phyloP scores from a whole-genome alignment of 2,329 filamentous ascomycete species.

The Xylaria hypoxylon region DNA sequence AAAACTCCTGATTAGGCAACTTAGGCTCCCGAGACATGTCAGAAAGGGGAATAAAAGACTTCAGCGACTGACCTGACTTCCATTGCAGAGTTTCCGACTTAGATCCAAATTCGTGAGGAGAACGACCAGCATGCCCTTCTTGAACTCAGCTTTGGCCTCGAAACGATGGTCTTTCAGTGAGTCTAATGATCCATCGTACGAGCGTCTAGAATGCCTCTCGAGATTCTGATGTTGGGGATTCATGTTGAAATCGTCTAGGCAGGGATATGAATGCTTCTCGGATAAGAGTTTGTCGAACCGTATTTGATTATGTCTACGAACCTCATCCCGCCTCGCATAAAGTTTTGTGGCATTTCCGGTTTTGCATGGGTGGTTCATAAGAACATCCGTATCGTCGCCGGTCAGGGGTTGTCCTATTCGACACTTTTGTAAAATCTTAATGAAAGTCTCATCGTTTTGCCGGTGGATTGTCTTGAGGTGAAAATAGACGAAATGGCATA shows the following conservation, averaged over 20 bases:
- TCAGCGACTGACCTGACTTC: too few species aligned
- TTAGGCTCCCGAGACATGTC: too few species aligned
- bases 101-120: slow-evolving; percentile 63
- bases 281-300: slow-evolving; percentile 52
- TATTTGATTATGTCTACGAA: slow-evolving; percentile 51
- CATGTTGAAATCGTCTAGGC: slow-evolving; percentile 58
- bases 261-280: slow-evolving; percentile 48
- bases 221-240: slow-evolving; percentile 48
- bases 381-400: slow-evolving; percentile 52
- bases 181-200: slow-evolving; percentile 44
- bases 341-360: slow-evolving; percentile 59
- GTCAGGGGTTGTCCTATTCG: slow-evolving; percentile 59
- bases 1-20: too few species aligned
- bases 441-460: slow-evolving; percentile 66
- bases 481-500: slow-evolving; percentile 65
- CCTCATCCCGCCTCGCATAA: slow-evolving; percentile 57
- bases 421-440: slow-evolving; percentile 66
- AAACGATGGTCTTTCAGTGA: slow-evolving; percentile 60
- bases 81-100: slow-evolving; percentile 57
- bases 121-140: slow-evolving; percentile 64
- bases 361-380: slow-evolving; percentile 59
- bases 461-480: slow-evolving; percentile 67
- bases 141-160: slow-evolving; percentile 58
- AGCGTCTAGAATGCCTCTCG: slow-evolving; percentile 27
- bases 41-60: too few species aligned